Conservation (phyloP, 2,329 filamentous ascomycete genomes). For the Penicillium concentricum region DNA sequence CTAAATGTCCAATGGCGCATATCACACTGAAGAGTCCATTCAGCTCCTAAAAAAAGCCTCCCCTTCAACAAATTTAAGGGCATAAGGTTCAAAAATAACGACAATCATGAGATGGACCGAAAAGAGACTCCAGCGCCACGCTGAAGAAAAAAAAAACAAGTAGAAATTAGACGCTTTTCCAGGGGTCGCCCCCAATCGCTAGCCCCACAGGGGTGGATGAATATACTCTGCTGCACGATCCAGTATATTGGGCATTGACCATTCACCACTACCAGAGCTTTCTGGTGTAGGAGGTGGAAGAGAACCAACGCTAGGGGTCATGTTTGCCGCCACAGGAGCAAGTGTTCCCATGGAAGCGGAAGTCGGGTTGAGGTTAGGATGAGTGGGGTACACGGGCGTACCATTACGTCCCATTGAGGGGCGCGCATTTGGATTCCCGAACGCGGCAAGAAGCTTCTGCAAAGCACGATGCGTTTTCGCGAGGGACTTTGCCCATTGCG, state of each 20-base stretch:
- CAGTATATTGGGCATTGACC: slow-evolving; percentile 46
- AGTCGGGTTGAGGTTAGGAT: slow-evolving; percentile 15
- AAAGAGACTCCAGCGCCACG: slow-evolving; percentile 12
- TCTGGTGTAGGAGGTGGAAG: slow-evolving; percentile 48
- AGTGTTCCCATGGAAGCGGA: slow-evolving; percentile 14
- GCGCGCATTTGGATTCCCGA: slow-evolving; percentile 28
- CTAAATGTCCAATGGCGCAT: background rate
- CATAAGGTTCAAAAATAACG: background rate
- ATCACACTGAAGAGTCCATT: background rate
- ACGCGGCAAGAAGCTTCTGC: slow-evolving; percentile 46
- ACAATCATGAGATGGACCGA: slow-evolving; percentile 8
- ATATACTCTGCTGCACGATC: slow-evolving; percentile 50
- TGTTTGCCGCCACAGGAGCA: slow-evolving; percentile 21
- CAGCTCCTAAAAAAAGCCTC: background rate
- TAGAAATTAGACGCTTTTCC: background rate
- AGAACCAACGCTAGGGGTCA: slow-evolving; percentile 38
- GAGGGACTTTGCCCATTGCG: slow-evolving; percentile 48
- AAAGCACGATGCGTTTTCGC: slow-evolving; percentile 47
- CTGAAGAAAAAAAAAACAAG: slow-evolving; percentile 6
- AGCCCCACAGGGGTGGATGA: slow-evolving; percentile 47
- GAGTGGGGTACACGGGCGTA: slow-evolving; percentile 20
- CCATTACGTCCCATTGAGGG: slow-evolving; percentile 13
- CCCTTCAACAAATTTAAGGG: background rate
- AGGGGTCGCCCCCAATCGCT: background rate
- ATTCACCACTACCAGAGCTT: slow-evolving; percentile 48